A percentile compares a stretch with the other conserved stretches of the same genome.
Evolutionary conservation across 371 early-diverging fungal species (phyloP).

Genomic region (Zopfochytrium polystomum): DNA sequence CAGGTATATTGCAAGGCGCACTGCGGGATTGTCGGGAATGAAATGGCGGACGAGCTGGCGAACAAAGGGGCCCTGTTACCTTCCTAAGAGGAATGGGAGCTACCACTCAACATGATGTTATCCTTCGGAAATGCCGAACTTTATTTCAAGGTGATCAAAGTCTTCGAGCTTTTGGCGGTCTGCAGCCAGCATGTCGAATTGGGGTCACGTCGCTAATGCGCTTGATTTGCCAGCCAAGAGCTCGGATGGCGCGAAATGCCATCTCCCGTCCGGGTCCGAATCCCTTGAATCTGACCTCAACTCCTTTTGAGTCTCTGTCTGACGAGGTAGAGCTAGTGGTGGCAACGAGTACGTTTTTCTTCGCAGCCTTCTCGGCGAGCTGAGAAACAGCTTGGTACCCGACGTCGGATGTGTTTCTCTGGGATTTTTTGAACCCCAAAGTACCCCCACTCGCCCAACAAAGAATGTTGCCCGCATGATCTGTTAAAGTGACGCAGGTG

Average conservation of each 20-base stretch:
- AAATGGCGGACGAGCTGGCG: no score
- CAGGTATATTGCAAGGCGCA: no score
- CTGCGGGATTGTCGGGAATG: no score
- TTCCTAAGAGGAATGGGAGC: no score
- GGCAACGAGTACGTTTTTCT: conserved; percentile 51
- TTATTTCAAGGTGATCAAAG: no score
- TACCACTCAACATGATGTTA: no score
- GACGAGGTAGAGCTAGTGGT: no score
- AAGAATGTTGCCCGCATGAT: conserved; percentile 66
- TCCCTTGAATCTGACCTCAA: conserved; percentile 82
- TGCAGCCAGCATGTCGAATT: conserved; percentile 91
- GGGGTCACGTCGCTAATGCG: conserved; percentile 86
- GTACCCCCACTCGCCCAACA: conserved; percentile 76
- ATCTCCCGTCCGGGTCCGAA: conserved; percentile 93
- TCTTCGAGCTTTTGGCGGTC: conserved; percentile 86
- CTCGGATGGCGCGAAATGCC: conserved; percentile 77
- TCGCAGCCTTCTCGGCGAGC: conserved; percentile 45
- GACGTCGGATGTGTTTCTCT: conserved; percentile 86
- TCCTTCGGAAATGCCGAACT: no score
- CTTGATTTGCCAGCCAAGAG: conserved; percentile 69
- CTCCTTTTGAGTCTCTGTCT: no score
- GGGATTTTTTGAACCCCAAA: conserved; percentile 84
- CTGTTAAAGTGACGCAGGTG: conserved; percentile 82
- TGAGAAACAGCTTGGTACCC: conserved; percentile 87
- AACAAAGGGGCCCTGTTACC: no score